A percentile compares a stretch with the other conserved stretches of the same genome.
Evolutionary conservation across 2,329 filamentous ascomycete genomes (phyloP).

Genomic region (Diplocarpon mali): DNA sequence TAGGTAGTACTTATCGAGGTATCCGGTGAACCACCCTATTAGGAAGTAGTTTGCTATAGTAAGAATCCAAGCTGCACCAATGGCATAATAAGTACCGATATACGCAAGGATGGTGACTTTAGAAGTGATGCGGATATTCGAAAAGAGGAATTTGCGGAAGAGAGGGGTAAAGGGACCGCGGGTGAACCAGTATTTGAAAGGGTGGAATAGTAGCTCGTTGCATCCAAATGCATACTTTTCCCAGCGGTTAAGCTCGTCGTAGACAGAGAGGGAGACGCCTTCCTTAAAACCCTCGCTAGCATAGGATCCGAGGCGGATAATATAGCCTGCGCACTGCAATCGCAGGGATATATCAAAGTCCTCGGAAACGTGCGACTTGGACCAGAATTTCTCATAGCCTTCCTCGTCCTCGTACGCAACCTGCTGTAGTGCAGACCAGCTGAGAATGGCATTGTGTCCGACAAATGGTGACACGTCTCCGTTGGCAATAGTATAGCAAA

Average conservation of each 20-base stretch:
- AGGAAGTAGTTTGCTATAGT: slow-evolving; percentile 61
- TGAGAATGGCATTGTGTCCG: slow-evolving; percentile 65
- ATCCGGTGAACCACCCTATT: slow-evolving; percentile 59
- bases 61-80: slow-evolving; percentile 56
- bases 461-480: slow-evolving; percentile 58
- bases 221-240: slow-evolving; percentile 65
- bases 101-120: slow-evolving; percentile 65
- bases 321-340: slow-evolving; percentile 56
- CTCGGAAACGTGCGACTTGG: slow-evolving; percentile 50
- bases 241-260: slow-evolving; percentile 62
- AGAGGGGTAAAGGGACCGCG: slow-evolving; percentile 55
- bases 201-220: slow-evolving; percentile 61
- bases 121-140: slow-evolving; percentile 50
- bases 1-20: slow-evolving; percentile 56
- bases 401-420: slow-evolving; percentile 43
- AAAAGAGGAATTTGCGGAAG: slow-evolving; percentile 48
- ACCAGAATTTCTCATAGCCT: slow-evolving; percentile 27
- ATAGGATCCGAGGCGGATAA: slow-evolving; percentile 59
- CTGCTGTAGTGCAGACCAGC: slow-evolving; percentile 55
- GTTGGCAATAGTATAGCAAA: slow-evolving; percentile 57
- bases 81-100: slow-evolving; percentile 52
- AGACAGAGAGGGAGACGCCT: slow-evolving; percentile 61
- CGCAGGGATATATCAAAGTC: slow-evolving; percentile 69
- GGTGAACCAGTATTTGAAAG: slow-evolving; percentile 49
- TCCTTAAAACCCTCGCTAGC: slow-evolving; percentile 61